Percentiles rank a stretch among this genome's conserved stretches.
These are phyloP conservation scores for Ogataea naganishii DNA, from an alignment of 805 yeast species.

Conservation along the genomic window DNA sequence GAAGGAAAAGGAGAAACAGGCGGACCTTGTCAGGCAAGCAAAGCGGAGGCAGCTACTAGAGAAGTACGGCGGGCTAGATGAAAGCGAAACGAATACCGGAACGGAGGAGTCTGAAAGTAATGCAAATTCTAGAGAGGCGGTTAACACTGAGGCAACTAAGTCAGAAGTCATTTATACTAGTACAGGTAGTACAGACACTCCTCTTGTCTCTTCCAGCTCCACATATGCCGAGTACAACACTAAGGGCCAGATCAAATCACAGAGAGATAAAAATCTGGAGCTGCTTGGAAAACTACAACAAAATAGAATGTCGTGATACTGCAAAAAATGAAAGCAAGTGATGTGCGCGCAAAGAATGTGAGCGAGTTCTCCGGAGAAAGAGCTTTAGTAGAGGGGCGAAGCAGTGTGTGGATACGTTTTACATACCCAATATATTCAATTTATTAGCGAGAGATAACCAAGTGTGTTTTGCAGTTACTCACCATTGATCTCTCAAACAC, in stretches of 20 bases:
- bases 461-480: too few species aligned
- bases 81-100: not conserved
- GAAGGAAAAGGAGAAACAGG: slow-evolving; percentile 24
- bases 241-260: slow-evolving; percentile 4
- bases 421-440: too few species aligned
- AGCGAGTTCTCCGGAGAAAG: too few species aligned
- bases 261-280: slow-evolving; percentile 4
- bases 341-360: too few species aligned
- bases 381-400: too few species aligned
- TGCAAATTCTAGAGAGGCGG: not conserved
- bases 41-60: slow-evolving; percentile 24
- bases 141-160: not conserved
- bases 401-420: too few species aligned
- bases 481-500: too few species aligned
- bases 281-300: slow-evolving; percentile 3
- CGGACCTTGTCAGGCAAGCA: slow-evolving; percentile 17
- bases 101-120: too few species aligned
- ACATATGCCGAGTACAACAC: slow-evolving; percentile 4
- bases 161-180: not conserved
- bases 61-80: slow-evolving; percentile 27
- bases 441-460: too few species aligned
- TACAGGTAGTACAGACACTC: not conserved
- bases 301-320: not conserved
- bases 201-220: too few species aligned
- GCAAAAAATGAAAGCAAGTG: too few species aligned